Base-by-base conservation (phyloP, 306 rosid genomes). In the Prunus dulcis region DNA sequence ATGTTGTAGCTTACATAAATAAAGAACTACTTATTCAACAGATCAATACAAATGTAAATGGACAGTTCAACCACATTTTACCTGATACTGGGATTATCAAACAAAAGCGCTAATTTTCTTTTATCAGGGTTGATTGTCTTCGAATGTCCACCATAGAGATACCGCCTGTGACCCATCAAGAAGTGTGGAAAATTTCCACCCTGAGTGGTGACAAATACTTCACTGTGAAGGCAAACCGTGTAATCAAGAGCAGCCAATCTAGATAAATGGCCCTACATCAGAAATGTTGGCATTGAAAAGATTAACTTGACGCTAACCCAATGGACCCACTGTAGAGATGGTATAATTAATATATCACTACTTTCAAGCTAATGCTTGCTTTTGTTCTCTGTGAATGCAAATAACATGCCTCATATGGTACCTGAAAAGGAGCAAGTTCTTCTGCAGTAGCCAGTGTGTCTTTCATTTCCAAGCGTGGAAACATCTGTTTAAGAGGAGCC, bases 181-280 rank as follows among this genome's bases (percentile, higher is more conserved):
- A 95, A 95, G 82, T 95, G 98, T 55, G 98, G 98, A 73, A 95
- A 95, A 80, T 95, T 95, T 53, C 98, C 98, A 60, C 97, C 98
- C 80, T 95, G 98, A 65, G 96, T 95, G 63, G 98, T 95, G 78
- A 92, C 93, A 83, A 95, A 95, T 50, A 88, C 98, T 87, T 95
- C 98, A 80, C 98, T 95, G 65, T 87, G 89, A 64, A 95, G 96
- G 85, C 98, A 95, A 69, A 92, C 89, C 0, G 95, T 95, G 84
- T 95, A 95, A 85, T 95, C 98, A 84, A 95, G 97, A 77, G 98
- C 97, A 53, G 98, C 98, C 89, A 95, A 85, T 88, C 98, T 86
- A 77, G 98, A 89, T 4, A 84, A 95, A 80, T 90, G 96, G 80
- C 98, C 96, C 98, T 95, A 76, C 91, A 87, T 75, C 82, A 87